These are phyloP conservation scores for Passiflora organensis DNA, from an alignment of 345 rosid genomes.

Conservation along the genomic window DNA sequence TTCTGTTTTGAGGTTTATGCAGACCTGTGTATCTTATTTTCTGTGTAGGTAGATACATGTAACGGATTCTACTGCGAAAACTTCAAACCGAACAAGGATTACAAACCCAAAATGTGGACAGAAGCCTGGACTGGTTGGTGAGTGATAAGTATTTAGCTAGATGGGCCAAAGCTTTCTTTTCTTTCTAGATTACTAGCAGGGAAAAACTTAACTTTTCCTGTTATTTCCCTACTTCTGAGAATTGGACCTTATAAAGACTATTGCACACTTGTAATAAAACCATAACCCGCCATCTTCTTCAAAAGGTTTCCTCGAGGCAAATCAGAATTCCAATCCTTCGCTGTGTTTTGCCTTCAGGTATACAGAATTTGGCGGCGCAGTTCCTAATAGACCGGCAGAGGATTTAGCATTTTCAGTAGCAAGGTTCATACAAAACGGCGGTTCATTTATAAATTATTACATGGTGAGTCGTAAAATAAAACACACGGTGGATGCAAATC, in stretches of 20 bases:
- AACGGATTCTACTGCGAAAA: slow-evolving; percentile 44
- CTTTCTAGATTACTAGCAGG: too few relatives aligned
- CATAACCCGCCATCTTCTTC: too few relatives aligned
- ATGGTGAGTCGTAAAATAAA: slow-evolving; percentile 22
- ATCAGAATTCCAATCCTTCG: too few relatives aligned
- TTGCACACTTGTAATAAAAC: too few relatives aligned
- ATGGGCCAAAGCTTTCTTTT: too few relatives aligned
- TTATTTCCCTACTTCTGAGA: too few relatives aligned
- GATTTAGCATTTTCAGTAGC: slow-evolving; percentile 45
- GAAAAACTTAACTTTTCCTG: too few relatives aligned
- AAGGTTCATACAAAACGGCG: slow-evolving; percentile 41
- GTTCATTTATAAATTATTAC: slow-evolving; percentile 41
- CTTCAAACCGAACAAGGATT: slow-evolving; percentile 33
- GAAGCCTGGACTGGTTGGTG: slow-evolving; percentile 39
- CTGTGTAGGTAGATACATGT: slow-evolving; percentile 31
- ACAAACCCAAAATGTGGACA: slow-evolving; percentile 45
- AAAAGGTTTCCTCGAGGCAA: too few relatives aligned
- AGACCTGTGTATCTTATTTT: neutral
- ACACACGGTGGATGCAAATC: neutral
- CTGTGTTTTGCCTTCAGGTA: slow-evolving; percentile 17
- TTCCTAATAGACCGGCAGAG: slow-evolving; percentile 42
- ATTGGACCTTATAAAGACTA: too few relatives aligned
- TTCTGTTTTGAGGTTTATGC: neutral
- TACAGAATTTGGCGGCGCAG: slow-evolving; percentile 41
- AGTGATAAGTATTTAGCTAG: neutral